Evolutionary conservation across 345 rosid species (phyloP).

Genomic region (Linum lewisii): DNA sequence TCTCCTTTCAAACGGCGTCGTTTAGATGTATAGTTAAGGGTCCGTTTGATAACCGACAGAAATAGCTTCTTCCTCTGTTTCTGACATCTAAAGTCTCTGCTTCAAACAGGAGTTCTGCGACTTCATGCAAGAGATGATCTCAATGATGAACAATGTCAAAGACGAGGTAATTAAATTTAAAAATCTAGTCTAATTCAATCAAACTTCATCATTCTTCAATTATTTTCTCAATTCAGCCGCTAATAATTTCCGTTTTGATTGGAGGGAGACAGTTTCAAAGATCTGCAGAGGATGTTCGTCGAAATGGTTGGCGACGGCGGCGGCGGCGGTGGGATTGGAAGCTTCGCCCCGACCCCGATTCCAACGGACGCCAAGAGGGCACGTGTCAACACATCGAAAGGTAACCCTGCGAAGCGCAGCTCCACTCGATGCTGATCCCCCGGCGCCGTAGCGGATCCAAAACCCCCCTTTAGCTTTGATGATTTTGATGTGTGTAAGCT

Average conservation of each 20-base stretch:
- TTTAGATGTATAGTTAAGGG: not conserved
- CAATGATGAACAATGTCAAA: slow-evolving; percentile 80
- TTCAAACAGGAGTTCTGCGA: slow-evolving; percentile 77
- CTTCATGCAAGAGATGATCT: slow-evolving; percentile 88
- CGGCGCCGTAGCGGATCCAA: slow-evolving; percentile 1
- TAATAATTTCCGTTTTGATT: too few relatives aligned
- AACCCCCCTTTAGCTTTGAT: not conserved
- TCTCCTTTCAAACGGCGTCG: slow-evolving; percentile 5
- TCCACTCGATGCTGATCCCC: slow-evolving; percentile 21
- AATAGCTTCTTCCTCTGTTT: too few relatives aligned
- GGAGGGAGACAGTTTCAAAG: slow-evolving; percentile 78
- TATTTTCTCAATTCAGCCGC: too few relatives aligned
- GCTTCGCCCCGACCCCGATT: slow-evolving; percentile 19
- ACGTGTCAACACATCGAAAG: slow-evolving; percentile 31
- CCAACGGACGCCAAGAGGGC: slow-evolving; percentile 33
- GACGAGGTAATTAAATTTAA: slow-evolving; percentile 50
- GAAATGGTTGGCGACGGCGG: slow-evolving; percentile 73
- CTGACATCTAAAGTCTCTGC: too few relatives aligned
- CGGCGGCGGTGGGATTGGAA: slow-evolving; percentile 27
- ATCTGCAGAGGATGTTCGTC: slow-evolving; percentile 75
- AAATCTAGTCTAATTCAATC: not conserved
- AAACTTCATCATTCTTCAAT: rapidly evolving
- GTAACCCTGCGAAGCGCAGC: slow-evolving; percentile 31
- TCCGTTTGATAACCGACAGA: too few relatives aligned
- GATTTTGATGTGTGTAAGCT: too few relatives aligned